A percentile compares a stretch with the other conserved stretches of the same genome.
These are phyloP conservation scores for Aspergillus persii DNA, from an alignment of 2,329 filamentous ascomycete genomes.

Conservation along the genomic window DNA sequence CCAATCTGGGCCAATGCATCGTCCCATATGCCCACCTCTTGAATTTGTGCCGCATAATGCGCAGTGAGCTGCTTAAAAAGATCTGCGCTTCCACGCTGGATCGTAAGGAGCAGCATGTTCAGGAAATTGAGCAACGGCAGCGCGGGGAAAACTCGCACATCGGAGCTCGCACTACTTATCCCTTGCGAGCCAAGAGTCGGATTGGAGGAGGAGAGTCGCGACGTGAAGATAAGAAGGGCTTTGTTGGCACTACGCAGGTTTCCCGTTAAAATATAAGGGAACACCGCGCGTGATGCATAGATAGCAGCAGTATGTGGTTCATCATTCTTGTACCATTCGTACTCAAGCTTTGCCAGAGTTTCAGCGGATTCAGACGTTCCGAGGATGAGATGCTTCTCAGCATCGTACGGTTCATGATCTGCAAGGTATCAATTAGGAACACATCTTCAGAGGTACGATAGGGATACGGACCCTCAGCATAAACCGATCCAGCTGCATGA, in stretches of 20 bases:
- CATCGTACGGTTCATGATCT: conserved; percentile 90
- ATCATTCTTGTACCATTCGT: conserved; percentile 88
- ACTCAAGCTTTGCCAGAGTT: conserved; percentile 78
- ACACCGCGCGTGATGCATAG: conserved; percentile 80
- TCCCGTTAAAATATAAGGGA: conserved; percentile 86
- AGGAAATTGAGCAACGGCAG: conserved; percentile 96
- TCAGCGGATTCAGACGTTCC: conserved; percentile 87
- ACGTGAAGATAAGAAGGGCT: conserved; percentile 73
- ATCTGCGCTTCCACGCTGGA: conserved; percentile 75
- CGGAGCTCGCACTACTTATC: conserved; percentile 70
- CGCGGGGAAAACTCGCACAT: conserved; percentile 80
- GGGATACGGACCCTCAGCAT: conserved; percentile 64
- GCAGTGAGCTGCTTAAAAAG: conserved; percentile 76
- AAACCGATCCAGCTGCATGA: conserved; percentile 82
- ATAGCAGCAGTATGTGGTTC: conserved; percentile 82
- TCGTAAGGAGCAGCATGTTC: conserved; percentile 74
- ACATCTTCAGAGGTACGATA: not conserved
- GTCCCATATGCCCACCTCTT: conserved; percentile 74
- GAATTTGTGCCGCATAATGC: conserved; percentile 77
- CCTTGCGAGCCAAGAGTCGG: conserved; percentile 71
- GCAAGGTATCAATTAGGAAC: conserved; percentile 16
- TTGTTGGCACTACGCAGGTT: conserved; percentile 88
- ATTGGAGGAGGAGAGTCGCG: conserved; percentile 57
- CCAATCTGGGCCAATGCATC: conserved; percentile 82
- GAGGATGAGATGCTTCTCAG: conserved; percentile 82